A percentile compares a stretch with the other conserved stretches of the same genome.
Evolutionary conservation across 2,329 filamentous ascomycete species (phyloP).

Genomic region (Pseudocercospora cruenta): DNA sequence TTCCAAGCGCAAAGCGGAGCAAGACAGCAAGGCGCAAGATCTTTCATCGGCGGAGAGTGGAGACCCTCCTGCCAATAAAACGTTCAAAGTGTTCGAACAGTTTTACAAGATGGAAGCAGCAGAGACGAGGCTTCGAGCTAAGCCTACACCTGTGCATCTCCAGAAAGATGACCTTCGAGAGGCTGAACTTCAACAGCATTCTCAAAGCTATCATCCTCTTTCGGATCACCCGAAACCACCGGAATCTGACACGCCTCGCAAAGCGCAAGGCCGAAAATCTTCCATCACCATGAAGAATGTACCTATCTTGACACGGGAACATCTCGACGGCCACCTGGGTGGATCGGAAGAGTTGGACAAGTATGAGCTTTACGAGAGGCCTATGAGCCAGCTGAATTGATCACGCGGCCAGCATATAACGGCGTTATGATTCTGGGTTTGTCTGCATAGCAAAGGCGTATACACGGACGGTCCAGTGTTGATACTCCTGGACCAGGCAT

Average conservation of each 20-base stretch:
- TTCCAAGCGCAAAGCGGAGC: neutral
- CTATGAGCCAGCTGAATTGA: neutral
- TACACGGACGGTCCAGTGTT: neutral
- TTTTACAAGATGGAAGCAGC: neutral
- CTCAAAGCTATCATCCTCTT: neutral
- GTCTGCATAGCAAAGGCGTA: constrained; percentile 4
- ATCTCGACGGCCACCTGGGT: neutral
- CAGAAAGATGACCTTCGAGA: neutral
- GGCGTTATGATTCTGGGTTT: neutral
- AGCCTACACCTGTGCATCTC: neutral
- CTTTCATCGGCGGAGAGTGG: neutral
- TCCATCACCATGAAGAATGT: neutral
- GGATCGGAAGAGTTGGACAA: neutral
- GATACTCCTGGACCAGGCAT: neutral
- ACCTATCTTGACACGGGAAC: neutral
- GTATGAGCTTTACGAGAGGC: constrained; percentile 1
- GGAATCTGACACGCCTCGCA: neutral
- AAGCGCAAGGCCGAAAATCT: neutral
- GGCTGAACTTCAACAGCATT: neutral
- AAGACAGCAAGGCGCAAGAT: neutral
- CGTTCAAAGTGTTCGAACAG: neutral
- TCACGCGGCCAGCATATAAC: neutral
- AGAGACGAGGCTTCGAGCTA: neutral
- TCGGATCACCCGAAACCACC: neutral
- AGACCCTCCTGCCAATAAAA: neutral